Conservation (phyloP, 2,329 filamentous ascomycete genomes). For the Aureobasidium musti region DNA sequence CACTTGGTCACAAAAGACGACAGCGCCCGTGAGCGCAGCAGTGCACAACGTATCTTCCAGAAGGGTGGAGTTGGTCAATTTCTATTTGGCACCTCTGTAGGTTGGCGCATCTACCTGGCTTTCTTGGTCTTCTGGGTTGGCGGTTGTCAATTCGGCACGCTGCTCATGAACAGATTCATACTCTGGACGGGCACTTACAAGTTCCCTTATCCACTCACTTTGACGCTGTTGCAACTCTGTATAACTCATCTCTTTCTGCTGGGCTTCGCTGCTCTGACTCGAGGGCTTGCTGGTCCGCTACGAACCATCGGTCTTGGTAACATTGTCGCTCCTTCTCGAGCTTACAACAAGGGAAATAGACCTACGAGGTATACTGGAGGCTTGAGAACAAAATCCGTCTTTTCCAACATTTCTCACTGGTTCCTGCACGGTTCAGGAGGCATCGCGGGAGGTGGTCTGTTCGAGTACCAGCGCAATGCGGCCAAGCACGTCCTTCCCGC, state of each 20-base stretch:
- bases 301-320: slow-evolving; percentile 48
- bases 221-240: slow-evolving; percentile 54
- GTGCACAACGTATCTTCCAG: slow-evolving; percentile 33
- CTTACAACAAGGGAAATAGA: slow-evolving; percentile 27
- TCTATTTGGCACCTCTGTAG: slow-evolving; percentile 51
- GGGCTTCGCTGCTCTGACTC: slow-evolving; percentile 51
- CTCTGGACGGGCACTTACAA: slow-evolving; percentile 44
- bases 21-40: slow-evolving; percentile 39
- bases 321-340: slow-evolving; percentile 48
- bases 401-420: slow-evolving; percentile 39
- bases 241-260: slow-evolving; percentile 54
- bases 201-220: slow-evolving; percentile 56
- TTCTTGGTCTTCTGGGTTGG: slow-evolving; percentile 53
- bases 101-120: slow-evolving; percentile 53
- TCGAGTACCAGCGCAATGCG: slow-evolving; percentile 55
- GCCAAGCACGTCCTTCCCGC: slow-evolving; percentile 53
- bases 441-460: slow-evolving; percentile 56
- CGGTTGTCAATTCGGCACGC: slow-evolving; percentile 50
- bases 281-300: slow-evolving; percentile 49
- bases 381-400: slow-evolving; percentile 32
- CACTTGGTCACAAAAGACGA: slow-evolving; percentile 44
- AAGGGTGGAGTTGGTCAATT: slow-evolving; percentile 52
- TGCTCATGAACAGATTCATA: slow-evolving; percentile 56
- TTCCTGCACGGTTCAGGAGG: slow-evolving; percentile 49
- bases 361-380: slow-evolving; percentile 35